phyloP scores from a whole-genome alignment of 352 stramenopile genomes.

The Phytopythium boreale region DNA sequence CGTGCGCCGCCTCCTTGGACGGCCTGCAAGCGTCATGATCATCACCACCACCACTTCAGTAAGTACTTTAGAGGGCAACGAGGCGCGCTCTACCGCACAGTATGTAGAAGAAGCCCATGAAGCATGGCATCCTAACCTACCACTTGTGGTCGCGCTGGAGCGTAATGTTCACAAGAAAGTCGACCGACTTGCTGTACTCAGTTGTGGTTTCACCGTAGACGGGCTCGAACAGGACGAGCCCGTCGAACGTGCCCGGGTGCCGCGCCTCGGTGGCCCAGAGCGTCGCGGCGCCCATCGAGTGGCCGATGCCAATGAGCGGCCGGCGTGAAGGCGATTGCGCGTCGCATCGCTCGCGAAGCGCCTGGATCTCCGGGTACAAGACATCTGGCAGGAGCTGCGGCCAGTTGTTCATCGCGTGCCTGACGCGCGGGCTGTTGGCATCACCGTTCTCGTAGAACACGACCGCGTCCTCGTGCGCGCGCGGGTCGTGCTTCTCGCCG shows the following conservation, averaged over 20 bases:
- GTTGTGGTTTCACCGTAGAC: slow-evolving; percentile 26
- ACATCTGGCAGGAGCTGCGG: slow-evolving; percentile 13
- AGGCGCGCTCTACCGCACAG: no score
- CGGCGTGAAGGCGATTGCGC: not conserved
- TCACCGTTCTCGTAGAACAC: slow-evolving; percentile 22
- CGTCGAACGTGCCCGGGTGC: slow-evolving; percentile 43
- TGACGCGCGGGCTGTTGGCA: slow-evolving; percentile 14
- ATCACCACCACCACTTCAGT: not conserved
- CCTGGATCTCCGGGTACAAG: slow-evolving; percentile 15
- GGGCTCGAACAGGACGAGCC: slow-evolving; percentile 43
- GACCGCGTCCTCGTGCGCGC: slow-evolving; percentile 7
- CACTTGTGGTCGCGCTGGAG: slow-evolving; percentile 34
- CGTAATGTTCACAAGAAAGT: slow-evolving; percentile 34
- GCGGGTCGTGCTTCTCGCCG: slow-evolving; percentile 23
- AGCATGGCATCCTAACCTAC: slow-evolving; percentile 10
- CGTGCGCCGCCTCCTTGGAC: slow-evolving; percentile 15
- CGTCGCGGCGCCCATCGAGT: slow-evolving; percentile 41
- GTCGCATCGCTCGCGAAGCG: slow-evolving; percentile 6
- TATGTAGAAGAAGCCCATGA: no score
- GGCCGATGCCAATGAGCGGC: slow-evolving; percentile 31
- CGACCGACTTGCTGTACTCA: slow-evolving; percentile 12
- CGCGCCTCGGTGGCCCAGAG: slow-evolving; percentile 35
- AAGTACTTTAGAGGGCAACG: no score
- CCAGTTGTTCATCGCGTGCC: slow-evolving; percentile 26
- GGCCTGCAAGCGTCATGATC: slow-evolving; percentile 9